These are phyloP conservation scores for Acidomyces sp. DNA, from an alignment of 495 filamentous ascomycete species.

Conservation along the genomic window DNA sequence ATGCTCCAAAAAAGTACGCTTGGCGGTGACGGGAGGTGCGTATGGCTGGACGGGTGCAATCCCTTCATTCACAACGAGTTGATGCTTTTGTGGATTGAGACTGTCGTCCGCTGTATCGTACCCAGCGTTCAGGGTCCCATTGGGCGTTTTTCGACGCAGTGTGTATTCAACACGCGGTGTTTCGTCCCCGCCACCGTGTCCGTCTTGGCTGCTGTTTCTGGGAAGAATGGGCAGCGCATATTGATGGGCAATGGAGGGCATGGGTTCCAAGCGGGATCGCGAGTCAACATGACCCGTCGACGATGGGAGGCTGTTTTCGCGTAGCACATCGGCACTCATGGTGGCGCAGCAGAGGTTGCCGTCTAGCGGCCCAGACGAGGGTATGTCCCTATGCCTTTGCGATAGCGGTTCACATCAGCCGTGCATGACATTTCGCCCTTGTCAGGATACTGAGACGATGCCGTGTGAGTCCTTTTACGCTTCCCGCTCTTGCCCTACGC, in stretches of 20 bases:
- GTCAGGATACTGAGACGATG: too few relatives aligned
- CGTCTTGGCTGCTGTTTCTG: constrained; percentile 1
- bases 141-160: constrained; percentile 84
- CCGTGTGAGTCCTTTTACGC: too few relatives aligned
- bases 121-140: constrained; percentile 79
- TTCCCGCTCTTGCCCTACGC: too few relatives aligned
- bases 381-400: constrained; percentile 29
- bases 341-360: constrained; percentile 6
- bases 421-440: constrained; percentile 20
- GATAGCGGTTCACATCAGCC: constrained; percentile 21
- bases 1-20: constrained; percentile 13
- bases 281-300: neutral
- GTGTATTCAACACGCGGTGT: constrained; percentile 52
- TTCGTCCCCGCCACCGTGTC: constrained; percentile 17
- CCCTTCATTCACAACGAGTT: constrained; percentile 42
- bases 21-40: constrained; percentile 2
- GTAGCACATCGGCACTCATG: constrained; percentile 13
- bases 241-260: constrained; percentile 25
- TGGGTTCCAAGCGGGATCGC: neutral
- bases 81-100: constrained; percentile 78
- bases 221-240: constrained; percentile 29
- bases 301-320: neutral
- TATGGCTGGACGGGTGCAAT: neutral
- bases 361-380: constrained; percentile 14
- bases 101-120: constrained; percentile 80